A percentile compares a stretch with the other conserved stretches of the same genome.
These are phyloP conservation scores for Mucor lusitanicus DNA, from an alignment of 371 early-diverging fungal genomes.

Conservation along the genomic window DNA sequence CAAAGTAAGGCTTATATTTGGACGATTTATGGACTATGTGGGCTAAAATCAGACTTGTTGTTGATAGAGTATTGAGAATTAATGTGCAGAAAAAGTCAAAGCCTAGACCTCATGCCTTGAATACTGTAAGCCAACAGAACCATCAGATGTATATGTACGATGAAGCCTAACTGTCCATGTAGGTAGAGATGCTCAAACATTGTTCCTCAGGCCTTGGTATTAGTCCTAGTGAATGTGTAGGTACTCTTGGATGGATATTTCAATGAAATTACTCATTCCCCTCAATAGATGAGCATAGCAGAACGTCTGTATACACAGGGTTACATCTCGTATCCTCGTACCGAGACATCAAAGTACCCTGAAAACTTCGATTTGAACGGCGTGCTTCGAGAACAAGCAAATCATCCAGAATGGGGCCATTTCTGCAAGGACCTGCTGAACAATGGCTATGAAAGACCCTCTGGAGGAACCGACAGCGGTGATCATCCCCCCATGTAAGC, in stretches of 20 bases:
- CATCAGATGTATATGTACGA: not conserved
- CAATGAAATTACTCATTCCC: not conserved
- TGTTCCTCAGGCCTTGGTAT: conserved; percentile 51
- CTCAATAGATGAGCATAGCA: conserved; percentile 50
- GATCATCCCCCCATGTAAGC: conserved; percentile 53
- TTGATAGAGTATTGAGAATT: conserved; percentile 36
- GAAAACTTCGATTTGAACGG: conserved; percentile 56
- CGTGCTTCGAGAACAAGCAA: conserved; percentile 43
- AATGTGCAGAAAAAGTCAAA: conserved; percentile 38
- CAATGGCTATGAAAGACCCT: conserved; percentile 42
- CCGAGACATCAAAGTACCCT: conserved; percentile 72
- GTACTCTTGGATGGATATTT: not conserved
- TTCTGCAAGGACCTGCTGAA: conserved; percentile 32
- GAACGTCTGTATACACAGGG: conserved; percentile 61
- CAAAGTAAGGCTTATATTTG: conserved; percentile 27
- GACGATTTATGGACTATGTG: too few relatives aligned
- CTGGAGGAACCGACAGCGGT: conserved; percentile 52
- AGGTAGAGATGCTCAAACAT: conserved; percentile 52
- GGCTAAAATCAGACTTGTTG: not conserved
- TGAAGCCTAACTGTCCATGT: not conserved
- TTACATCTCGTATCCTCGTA: conserved; percentile 75
- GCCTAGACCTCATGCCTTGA: conserved; percentile 51
- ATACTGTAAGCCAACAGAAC: conserved; percentile 35
- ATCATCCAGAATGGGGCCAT: conserved; percentile 45
- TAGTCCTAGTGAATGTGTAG: conserved; percentile 52